A percentile compares a stretch with the other conserved stretches of the same genome.
Conservation (phyloP, 352 stramenopile genomes). For the Pythium aphanidermatum region DNA sequence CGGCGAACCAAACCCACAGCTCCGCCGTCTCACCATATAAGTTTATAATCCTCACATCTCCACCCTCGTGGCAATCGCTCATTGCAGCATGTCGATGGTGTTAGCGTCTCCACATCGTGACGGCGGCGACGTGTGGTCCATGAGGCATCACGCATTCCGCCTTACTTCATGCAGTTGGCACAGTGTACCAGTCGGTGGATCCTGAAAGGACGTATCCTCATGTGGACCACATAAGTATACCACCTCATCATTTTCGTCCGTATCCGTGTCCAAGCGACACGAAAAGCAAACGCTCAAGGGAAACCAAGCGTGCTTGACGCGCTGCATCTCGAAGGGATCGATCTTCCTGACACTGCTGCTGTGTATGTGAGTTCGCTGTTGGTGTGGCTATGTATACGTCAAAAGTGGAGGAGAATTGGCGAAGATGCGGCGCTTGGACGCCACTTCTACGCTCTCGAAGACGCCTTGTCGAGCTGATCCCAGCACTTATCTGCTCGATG, state of each 20-base stretch:
- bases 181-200: slow-evolving; percentile 15
- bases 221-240: slow-evolving; percentile 14
- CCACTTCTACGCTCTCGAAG: too few species aligned
- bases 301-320: too few species aligned
- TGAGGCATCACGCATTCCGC: too few species aligned
- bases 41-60: slow-evolving; percentile 6
- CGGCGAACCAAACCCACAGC: neutral
- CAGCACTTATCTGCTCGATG: too few species aligned
- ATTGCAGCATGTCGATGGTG: neutral
- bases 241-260: neutral
- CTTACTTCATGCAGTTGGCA: too few species aligned
- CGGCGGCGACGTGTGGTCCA: too few species aligned
- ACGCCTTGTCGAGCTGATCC: too few species aligned
- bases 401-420: too few species aligned
- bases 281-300: neutral
- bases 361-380: neutral
- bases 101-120: neutral
- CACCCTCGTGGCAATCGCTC: too few species aligned
- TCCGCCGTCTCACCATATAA: slow-evolving; percentile 8
- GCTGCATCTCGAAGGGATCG: too few species aligned
- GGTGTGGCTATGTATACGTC: slow-evolving; percentile 2
- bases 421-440: too few species aligned
- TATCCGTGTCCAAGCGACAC: neutral
- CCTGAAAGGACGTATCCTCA: slow-evolving; percentile 13
- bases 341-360: too few species aligned